Base-by-base conservation (phyloP, 768 basidiomycete genomes). In the Naganishia onofrii region DNA sequence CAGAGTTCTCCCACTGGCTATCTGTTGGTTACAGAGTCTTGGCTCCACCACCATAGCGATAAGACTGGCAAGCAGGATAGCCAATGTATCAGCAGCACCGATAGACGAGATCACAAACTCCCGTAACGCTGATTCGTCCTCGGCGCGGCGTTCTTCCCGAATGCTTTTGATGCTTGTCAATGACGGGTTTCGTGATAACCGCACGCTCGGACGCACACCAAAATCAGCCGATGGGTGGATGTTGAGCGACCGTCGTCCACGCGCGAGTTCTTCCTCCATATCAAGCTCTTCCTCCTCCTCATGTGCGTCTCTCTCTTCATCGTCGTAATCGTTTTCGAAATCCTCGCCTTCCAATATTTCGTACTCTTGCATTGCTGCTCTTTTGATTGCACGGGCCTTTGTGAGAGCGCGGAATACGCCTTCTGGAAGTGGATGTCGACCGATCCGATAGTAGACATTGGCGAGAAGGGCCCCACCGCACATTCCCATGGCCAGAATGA, bases 71-170 rank as follows among this genome's bases (percentile, higher is more conserved):
- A 70, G 42, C 44, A 70, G 44, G 51, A 70, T 70, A 12, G 69
- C 69, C 31, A 70, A 21, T 6, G 69, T 70, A 44, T 70, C 69
- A 17, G 69, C 69, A 1, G 56, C 57, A 36, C 69, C 69, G 29
- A 70, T 70, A 31, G 69, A 63, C 28, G 69, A 70, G 21, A 70
- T 38, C 19, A 70, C 34, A 34, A 70, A 70, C 21, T 70, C 69
- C 34, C 53, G 29, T 32, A 70, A 36, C 3, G 60, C 51, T 15
- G 69, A 46, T 19, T 70, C 69, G 51, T 70, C 69, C 29, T 70
- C 60, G 17, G 69, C 69, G 7, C 58, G 51, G 2, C 63, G 46
- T 66, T 70, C 69, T 54, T 70, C 60, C 51, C 63, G 23, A 26
- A 70, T 66, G 29, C 48, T 66, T 23, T 66, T 60, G 19, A 70